Evolutionary conservation across 2,329 filamentous ascomycete genomes (phyloP).

Genomic region (Ceratocystis lukuohia): DNA sequence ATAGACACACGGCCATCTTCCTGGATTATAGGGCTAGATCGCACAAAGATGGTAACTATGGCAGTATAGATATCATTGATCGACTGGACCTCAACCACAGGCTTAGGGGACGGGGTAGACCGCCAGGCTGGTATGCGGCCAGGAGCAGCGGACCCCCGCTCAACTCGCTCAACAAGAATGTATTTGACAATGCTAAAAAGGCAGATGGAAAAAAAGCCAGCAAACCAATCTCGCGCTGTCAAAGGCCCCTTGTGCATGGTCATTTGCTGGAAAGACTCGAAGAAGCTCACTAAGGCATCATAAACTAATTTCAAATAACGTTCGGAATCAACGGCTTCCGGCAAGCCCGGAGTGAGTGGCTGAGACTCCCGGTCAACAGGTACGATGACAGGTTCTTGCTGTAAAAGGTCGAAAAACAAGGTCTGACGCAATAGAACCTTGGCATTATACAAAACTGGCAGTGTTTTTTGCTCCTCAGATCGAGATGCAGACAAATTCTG

Average conservation of each 20-base stretch:
- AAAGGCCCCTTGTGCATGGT: conserved; percentile 30
- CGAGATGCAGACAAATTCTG: conserved; percentile 37
- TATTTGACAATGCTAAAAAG: conserved; percentile 45
- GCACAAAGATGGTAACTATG: conserved; percentile 37
- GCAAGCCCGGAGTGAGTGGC: conserved; percentile 22
- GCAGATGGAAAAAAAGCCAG: conserved; percentile 41
- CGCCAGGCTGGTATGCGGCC: conserved; percentile 3
- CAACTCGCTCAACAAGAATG: conserved; percentile 29
- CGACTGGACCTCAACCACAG: conserved; percentile 17
- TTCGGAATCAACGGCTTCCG: conserved; percentile 35
- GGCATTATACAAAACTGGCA: conserved; percentile 39
- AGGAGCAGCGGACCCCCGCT: conserved; percentile 30
- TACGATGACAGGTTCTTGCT: conserved; percentile 32
- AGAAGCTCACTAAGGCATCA: conserved; percentile 38
- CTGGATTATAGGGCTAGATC: conserved; percentile 32
- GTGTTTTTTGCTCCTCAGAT: conserved; percentile 35
- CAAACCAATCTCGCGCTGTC: conserved; percentile 36
- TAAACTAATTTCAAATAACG: conserved; percentile 37
- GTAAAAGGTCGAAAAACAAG: conserved; percentile 40
- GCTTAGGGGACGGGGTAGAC: conserved; percentile 19
- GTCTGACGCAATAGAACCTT: conserved; percentile 44
- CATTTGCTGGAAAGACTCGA: conserved; percentile 39
- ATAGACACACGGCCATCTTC: conserved; percentile 33
- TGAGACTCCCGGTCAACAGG: conserved; percentile 27
- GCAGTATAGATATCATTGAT: conserved; percentile 40